Percentiles rank a stretch among this genome's conserved stretches.
These are phyloP conservation scores for Aspergillus fumigatus DNA, from an alignment of 2,329 filamentous ascomycete species.

Conservation along the genomic window DNA sequence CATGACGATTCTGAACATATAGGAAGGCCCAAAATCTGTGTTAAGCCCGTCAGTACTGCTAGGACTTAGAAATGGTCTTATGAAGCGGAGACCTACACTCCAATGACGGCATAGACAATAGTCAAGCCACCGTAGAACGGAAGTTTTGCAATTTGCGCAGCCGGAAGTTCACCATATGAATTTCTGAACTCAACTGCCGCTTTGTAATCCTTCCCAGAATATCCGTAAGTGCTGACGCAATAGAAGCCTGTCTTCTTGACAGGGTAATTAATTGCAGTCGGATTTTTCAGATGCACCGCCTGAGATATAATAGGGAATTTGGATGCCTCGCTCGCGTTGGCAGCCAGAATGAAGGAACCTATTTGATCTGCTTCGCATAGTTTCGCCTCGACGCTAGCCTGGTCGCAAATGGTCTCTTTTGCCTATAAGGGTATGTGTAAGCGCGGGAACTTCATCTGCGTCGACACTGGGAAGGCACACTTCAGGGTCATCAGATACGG, in stretches of 20 bases:
- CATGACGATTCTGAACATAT: conserved; percentile 88
- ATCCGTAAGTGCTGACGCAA: conserved; percentile 77
- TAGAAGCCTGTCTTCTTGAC: conserved; percentile 94
- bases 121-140: conserved; percentile 95
- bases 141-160: conserved; percentile 91
- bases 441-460: background rate
- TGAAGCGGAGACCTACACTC: conserved; percentile 49
- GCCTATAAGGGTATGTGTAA: conserved; percentile 38
- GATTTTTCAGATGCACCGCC: conserved; percentile 75
- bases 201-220: conserved; percentile 63
- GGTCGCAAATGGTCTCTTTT: conserved; percentile 71
- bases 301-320: conserved; percentile 70
- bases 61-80: background rate
- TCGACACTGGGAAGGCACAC: conserved; percentile 39
- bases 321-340: conserved; percentile 69
- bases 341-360: conserved; percentile 76
- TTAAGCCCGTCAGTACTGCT: conserved; percentile 15
- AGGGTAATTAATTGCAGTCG: conserved; percentile 68
- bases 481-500: conserved; percentile 51
- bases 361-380: conserved; percentile 73
- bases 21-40: conserved; percentile 86
- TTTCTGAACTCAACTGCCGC: conserved; percentile 90
- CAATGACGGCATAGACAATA: conserved; percentile 85
- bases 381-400: conserved; percentile 61
- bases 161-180: conserved; percentile 91